Evolutionary conservation across 2,329 filamentous ascomycete species (phyloP).

Genomic region (Stachybotrys echinatus): DNA sequence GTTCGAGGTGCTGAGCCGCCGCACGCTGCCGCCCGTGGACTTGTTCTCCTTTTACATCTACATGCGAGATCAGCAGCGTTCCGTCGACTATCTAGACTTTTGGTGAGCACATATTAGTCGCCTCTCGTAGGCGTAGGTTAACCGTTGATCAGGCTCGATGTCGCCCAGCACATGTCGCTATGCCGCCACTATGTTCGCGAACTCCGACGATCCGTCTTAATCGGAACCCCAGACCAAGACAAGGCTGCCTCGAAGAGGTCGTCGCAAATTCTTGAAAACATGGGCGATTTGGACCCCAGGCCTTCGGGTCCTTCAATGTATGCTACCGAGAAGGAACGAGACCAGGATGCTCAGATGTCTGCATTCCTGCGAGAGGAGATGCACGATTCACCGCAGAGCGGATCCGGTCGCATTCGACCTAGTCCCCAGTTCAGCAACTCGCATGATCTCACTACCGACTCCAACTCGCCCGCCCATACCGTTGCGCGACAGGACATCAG

Average conservation of each 20-base stretch:
- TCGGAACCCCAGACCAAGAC: conserved; percentile 87
- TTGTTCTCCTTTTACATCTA: conserved; percentile 99
- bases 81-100: conserved; percentile 96
- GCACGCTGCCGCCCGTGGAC: conserved; percentile 92
- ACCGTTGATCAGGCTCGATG: conserved; percentile 73
- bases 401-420: conserved; percentile 36
- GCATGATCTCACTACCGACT: conserved; percentile 63
- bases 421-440: conserved; percentile 57
- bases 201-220: conserved; percentile 83
- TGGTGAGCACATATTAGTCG: conserved; percentile 75
- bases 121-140: too few relatives aligned
- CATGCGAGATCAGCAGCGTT: conserved; percentile 97
- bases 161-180: conserved; percentile 96
- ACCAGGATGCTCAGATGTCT: conserved; percentile 85
- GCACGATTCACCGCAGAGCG: conserved; percentile 52
- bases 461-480: conserved; percentile 75
- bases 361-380: conserved; percentile 73
- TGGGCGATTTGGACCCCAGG: conserved; percentile 60
- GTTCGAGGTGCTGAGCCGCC: conserved; percentile 90
- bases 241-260: conserved; percentile 78
- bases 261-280: conserved; percentile 68
- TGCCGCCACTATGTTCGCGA: conserved; percentile 97
- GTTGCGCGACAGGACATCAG: conserved; percentile 87
- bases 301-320: conserved; percentile 58
- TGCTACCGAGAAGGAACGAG: conserved; percentile 64